Base-by-base conservation (phyloP, 768 basidiomycete species). In the Pleurotus eryngii region DNA sequence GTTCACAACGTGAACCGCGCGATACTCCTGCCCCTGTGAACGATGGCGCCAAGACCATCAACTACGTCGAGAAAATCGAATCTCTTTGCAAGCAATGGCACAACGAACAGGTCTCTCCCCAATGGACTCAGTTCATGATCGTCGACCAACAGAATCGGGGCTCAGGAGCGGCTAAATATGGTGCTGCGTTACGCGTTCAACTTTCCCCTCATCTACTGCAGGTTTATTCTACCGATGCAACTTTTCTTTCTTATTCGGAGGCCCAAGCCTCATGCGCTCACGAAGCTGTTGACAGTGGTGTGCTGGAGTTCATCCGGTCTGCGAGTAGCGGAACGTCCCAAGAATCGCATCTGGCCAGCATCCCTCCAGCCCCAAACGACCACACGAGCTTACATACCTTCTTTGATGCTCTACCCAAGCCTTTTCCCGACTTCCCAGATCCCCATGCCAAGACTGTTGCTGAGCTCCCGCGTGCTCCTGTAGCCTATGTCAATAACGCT, bases 351-450 rank as follows among this genome's bases (percentile, higher is more conserved):
- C 42, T 22, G 35, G 35, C 18, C 15, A 20, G n/a, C 7, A 17
- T 26, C 14, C 46, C 17, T 22, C 15, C 17, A 4, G 14, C 27
- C 5, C 51, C 51, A 5, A 35, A 20, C 15, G 22, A 17, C 5
- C n/a, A 27, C 15, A 49, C 20, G 12, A 74, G 78, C 0, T 68
- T 90, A 1, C 84, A 85, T 59, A 68, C 68, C 1, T 89, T 84
- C 67, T 86, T 80, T 62, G 85, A 86, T n/a, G 67, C 80, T 12
- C 78, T 90, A 46, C 86, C 87, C 1, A 76, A 77, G 46, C 88
- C 86, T 1, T 80, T 88, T 51, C 81, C 84, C 0, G 83, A 86
- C 58, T 63, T 72, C 9, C 73, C 86, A 8, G 76, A 74, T 1
- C 30, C 30, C 9, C 30, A 35, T 35, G 72, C 75, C 12, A 76